phyloP scores from a whole-genome alignment of 2,329 filamentous ascomycete genomes.

The Fusarium algeriense region DNA sequence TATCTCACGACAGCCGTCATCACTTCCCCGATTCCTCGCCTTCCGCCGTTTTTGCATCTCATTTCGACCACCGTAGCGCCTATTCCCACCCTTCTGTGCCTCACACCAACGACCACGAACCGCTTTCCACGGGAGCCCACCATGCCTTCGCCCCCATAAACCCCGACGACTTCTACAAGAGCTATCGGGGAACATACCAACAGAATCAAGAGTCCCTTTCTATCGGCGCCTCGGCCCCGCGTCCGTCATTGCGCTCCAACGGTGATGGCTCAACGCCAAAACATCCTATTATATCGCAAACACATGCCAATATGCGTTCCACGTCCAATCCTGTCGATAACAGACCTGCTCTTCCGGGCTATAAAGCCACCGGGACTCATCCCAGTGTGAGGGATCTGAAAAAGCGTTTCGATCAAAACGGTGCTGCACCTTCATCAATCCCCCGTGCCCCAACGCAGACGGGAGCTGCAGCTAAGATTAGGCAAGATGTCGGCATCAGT shows the following conservation, averaged over 20 bases:
- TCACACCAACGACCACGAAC: constrained; percentile 41
- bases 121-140: constrained; percentile 44
- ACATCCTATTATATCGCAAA: constrained; percentile 57
- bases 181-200: constrained; percentile 58
- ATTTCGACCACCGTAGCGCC: constrained; percentile 35
- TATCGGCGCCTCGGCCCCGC: constrained; percentile 57
- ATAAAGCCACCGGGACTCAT: constrained; percentile 57
- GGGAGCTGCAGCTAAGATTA: constrained; percentile 50
- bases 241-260: constrained; percentile 62
- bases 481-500: constrained; percentile 51
- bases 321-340: constrained; percentile 68
- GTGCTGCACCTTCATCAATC: constrained; percentile 49
- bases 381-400: constrained; percentile 85
- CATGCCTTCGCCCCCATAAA: constrained; percentile 60
- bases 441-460: constrained; percentile 53
- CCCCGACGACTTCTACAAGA: constrained; percentile 69
- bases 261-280: constrained; percentile 64
- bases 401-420: constrained; percentile 80
- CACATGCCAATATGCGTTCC: constrained; percentile 62
- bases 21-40: constrained; percentile 36
- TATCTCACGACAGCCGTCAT: constrained; percentile 36
- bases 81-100: constrained; percentile 43
- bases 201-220: constrained; percentile 51
- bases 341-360: constrained; percentile 50
- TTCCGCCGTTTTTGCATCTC: constrained; percentile 33